Conservation (phyloP, 768 basidiomycete species). For the Lentinula detonsa region DNA sequence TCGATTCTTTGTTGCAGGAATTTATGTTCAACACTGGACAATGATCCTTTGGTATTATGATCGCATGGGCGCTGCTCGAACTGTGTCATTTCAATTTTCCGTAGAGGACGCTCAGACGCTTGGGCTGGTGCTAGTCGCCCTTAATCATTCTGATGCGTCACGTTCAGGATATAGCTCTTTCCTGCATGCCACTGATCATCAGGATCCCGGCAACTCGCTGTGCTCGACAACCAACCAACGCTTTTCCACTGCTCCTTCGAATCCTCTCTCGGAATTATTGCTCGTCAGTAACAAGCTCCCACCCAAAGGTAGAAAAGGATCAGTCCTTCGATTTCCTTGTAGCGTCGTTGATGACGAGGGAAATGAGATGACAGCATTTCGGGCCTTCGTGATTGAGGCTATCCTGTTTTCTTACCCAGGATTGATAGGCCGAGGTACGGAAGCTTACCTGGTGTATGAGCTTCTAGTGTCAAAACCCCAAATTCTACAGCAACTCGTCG, state of each 20-base stretch:
- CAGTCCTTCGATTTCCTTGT: neutral
- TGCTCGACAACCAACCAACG: neutral
- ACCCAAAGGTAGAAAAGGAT: neutral
- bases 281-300: neutral
- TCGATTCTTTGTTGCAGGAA: conserved; percentile 15
- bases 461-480: neutral
- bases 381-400: neutral
- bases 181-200: neutral
- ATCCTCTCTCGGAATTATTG: neutral
- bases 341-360: neutral
- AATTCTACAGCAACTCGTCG: neutral
- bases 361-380: neutral
- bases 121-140: conserved; percentile 15
- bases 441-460: conserved; percentile 8
- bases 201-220: neutral
- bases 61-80: conserved; percentile 14
- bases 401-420: conserved; percentile 8
- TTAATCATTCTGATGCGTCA: conserved; percentile 5
- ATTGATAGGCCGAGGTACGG: conserved; percentile 14
- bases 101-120: conserved; percentile 10
- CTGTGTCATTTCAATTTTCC: conserved; percentile 15
- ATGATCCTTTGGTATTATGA: conserved; percentile 22
- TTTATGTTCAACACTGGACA: conserved; percentile 13
- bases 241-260: neutral
- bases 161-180: conserved; percentile 14